Evolutionary conservation across 345 rosid species (phyloP), one percentile per base, ranked within the genome.

Genomic region (Eucalyptus polyanthemos): DNA sequence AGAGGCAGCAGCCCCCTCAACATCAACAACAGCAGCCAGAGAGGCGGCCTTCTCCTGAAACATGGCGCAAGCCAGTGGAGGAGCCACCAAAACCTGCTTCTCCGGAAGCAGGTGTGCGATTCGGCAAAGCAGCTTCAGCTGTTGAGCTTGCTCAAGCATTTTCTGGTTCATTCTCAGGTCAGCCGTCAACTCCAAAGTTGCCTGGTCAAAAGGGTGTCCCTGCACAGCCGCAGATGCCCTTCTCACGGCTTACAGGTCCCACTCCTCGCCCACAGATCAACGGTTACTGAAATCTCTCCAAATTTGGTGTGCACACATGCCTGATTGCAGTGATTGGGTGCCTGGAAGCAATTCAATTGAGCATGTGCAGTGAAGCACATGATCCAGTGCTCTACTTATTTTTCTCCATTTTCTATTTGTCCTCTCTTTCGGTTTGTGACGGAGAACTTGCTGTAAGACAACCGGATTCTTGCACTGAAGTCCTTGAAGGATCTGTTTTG

Each of bases 71-170:
- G 88, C 94, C 95, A 13, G 92, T 91, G 24, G 95, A 91, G 89
- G 92, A 91, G 93, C 90, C 91, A 14, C 90, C 91, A 16, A 97
- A 94, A 92, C 96, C 94, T 3, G 90, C 92, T 76, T 92, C 96
- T 86, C 92, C 93, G 25, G 98, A 96, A 86, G 76, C 91, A 87
- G 94, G 97, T 31, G 5, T 85, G 80, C 94, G 96, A 47, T 87
- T 92, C 27, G 95, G 98, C 87, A 97, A 96, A 93, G 94, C 94
- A 86, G 96, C 97, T 58, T 96, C 99, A 27, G 95, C 98, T 2
- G 87, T 95, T 87, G 97, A 97, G 91, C 97, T 96, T 88, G 96
- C 97, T 10, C 96, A 95, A 89, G 95, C 97, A 89, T 96, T 94
- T 89, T 95, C 98, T 4, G 92, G 93, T 88, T 93, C 98, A 65